Percentiles rank a stretch among this genome's conserved stretches.
phyloP scores from a whole-genome alignment of 2,329 filamentous ascomycete species.

The Aspergillus nomiae region DNA sequence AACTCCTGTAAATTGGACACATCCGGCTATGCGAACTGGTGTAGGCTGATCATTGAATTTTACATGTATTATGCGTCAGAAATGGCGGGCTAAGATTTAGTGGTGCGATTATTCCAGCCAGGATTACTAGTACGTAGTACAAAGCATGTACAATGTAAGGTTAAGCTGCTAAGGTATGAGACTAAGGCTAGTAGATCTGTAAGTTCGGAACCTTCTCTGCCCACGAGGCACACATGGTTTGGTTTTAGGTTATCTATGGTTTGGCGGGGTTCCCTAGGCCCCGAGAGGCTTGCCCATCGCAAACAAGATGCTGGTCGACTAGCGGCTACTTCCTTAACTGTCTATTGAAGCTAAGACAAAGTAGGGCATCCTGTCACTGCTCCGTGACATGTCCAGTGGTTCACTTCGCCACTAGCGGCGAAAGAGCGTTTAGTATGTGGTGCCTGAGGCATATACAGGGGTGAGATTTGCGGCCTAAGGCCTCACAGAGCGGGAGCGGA shows the following conservation, averaged over 20 bases:
- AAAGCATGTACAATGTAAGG: slow-evolving; percentile 10
- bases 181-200: slow-evolving; percentile 8
- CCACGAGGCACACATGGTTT: not conserved
- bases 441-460: not conserved
- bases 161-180: slow-evolving; percentile 1
- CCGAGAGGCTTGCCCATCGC: not conserved
- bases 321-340: slow-evolving; percentile 8
- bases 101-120: slow-evolving; percentile 2
- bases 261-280: slow-evolving; percentile 7
- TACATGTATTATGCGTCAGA: not conserved
- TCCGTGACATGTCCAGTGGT: not conserved
- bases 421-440: not conserved
- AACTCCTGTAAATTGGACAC: not conserved
- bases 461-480: slow-evolving; percentile 1
- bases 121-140: slow-evolving; percentile 8
- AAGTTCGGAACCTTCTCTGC: slow-evolving; percentile 4
- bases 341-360: slow-evolving; percentile 6
- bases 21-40: not conserved
- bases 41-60: not conserved
- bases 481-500: slow-evolving; percentile 1
- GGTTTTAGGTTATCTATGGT: slow-evolving; percentile 13
- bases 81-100: slow-evolving; percentile 5
- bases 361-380: not conserved
- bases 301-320: slow-evolving; percentile 12
- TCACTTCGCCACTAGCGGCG: slow-evolving; percentile 3